Percentiles rank a stretch among this genome's conserved stretches.
Conservation (phyloP, 2,329 filamentous ascomycete genomes). For the Epichloe uncinata region DNA sequence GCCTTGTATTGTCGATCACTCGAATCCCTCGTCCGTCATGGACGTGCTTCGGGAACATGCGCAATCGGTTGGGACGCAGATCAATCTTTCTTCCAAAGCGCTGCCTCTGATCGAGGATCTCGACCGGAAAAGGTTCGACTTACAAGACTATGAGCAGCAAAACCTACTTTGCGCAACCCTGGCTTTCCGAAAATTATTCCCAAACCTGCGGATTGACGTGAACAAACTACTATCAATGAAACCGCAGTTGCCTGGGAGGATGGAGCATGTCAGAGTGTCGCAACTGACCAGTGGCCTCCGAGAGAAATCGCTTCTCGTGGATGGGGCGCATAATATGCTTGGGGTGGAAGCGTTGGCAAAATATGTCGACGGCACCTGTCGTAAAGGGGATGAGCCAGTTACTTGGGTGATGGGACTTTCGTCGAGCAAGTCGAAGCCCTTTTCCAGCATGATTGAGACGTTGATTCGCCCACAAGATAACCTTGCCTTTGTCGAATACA, state of each 20-base stretch:
- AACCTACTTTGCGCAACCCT: slow-evolving; percentile 24
- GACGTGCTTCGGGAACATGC: slow-evolving; percentile 49
- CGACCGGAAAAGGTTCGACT: slow-evolving; percentile 18
- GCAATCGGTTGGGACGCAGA: slow-evolving; percentile 38
- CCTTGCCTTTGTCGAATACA: slow-evolving; percentile 58
- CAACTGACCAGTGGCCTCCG: slow-evolving; percentile 13
- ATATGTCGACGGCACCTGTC: slow-evolving; percentile 51
- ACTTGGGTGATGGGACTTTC: slow-evolving; percentile 84
- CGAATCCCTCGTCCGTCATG: slow-evolving; percentile 51
- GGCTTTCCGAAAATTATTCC: slow-evolving; percentile 24
- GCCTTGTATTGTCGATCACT: slow-evolving; percentile 68
- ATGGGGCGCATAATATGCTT: slow-evolving; percentile 86
- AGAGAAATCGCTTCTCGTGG: slow-evolving; percentile 49
- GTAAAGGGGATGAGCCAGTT: slow-evolving; percentile 34
- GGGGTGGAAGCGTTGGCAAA: slow-evolving; percentile 58
- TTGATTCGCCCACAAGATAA: slow-evolving; percentile 57
- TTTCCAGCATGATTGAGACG: slow-evolving; percentile 48
- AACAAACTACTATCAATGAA: slow-evolving; percentile 19
- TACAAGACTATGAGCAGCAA: slow-evolving; percentile 25
- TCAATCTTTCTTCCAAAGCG: slow-evolving; percentile 25
- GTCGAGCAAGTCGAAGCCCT: slow-evolving; percentile 23
- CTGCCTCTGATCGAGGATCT: slow-evolving; percentile 18
- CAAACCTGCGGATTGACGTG: slow-evolving; percentile 20
- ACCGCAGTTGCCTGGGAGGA: slow-evolving; percentile 22
- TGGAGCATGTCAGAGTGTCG: slow-evolving; percentile 19